These are phyloP conservation scores for Chlamydomonas asymmetrica DNA, from an alignment of 139 green algal species.

Conservation along the genomic window DNA sequence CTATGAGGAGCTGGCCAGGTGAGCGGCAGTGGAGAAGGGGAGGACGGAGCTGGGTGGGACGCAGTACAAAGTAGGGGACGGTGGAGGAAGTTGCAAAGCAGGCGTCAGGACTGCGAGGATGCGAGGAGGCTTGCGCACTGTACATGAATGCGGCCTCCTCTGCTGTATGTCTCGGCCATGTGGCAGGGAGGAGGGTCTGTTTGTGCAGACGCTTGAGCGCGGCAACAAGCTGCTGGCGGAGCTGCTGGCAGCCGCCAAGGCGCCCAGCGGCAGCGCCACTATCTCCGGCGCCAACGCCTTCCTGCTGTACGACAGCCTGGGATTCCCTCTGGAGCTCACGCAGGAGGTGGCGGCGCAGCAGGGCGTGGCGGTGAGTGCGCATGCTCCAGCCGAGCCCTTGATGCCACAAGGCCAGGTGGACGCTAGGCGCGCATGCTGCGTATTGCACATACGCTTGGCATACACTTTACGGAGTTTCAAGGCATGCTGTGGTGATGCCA, in stretches of 20 bases:
- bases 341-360: conserved; percentile 58
- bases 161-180: background rate
- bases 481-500: no score
- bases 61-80: background rate
- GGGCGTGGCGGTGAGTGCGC: conserved; percentile 31
- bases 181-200: conserved; percentile 28
- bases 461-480: no score
- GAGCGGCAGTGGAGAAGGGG: background rate
- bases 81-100: no score
- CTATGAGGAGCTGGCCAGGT: conserved; percentile 65
- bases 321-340: conserved; percentile 90
- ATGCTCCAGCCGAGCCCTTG: background rate
- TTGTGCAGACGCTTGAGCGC: conserved; percentile 70
- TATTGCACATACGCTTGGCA: no score
- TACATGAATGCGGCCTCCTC: background rate
- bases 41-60: background rate
- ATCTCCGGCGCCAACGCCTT: conserved; percentile 78
- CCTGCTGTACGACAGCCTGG: conserved; percentile 87
- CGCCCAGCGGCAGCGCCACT: background rate
- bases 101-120: no score
- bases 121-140: background rate
- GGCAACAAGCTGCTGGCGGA: conserved; percentile 81
- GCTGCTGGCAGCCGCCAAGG: conserved; percentile 42
- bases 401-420: background rate
- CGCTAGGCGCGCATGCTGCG: no score